These are phyloP conservation scores for Boletus vermiculosoides DNA, from an alignment of 768 basidiomycete genomes.

Conservation along the genomic window DNA sequence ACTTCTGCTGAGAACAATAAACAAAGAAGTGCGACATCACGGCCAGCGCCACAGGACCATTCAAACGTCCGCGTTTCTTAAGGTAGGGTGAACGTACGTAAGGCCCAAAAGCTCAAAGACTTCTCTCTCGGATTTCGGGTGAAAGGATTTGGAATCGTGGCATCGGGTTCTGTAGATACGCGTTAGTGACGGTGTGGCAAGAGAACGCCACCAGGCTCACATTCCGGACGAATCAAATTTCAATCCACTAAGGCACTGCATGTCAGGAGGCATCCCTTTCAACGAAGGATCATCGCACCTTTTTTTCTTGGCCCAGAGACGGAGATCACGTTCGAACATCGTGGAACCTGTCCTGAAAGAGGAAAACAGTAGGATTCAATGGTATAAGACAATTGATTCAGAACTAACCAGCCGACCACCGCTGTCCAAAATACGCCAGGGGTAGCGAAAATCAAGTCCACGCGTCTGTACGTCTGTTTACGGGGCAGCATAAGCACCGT, in stretches of 20 bases:
- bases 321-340: constrained; percentile 86
- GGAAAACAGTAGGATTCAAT: neutral
- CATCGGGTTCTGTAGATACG: constrained; percentile 43
- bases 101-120: constrained; percentile 71
- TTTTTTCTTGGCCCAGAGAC: constrained; percentile 65
- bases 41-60: constrained; percentile 10
- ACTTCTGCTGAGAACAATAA: neutral
- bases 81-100: constrained; percentile 65
- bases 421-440: constrained; percentile 85
- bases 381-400: neutral
- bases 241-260: constrained; percentile 50
- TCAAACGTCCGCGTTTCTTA: constrained; percentile 69
- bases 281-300: constrained; percentile 38
- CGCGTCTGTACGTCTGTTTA: constrained; percentile 55
- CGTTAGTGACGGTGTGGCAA: neutral
- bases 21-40: neutral
- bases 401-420: constrained; percentile 79
- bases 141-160: constrained; percentile 58
- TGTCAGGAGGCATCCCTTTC: neutral
- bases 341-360: constrained; percentile 75
- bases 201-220: constrained; percentile 38
- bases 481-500: constrained; percentile 72
- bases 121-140: constrained; percentile 65
- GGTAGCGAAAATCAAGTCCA: constrained; percentile 82
- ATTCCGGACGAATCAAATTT: constrained; percentile 85